phyloP scores from a whole-genome alignment of 2,329 filamentous ascomycete species.

The Epichloe gansuensis region DNA sequence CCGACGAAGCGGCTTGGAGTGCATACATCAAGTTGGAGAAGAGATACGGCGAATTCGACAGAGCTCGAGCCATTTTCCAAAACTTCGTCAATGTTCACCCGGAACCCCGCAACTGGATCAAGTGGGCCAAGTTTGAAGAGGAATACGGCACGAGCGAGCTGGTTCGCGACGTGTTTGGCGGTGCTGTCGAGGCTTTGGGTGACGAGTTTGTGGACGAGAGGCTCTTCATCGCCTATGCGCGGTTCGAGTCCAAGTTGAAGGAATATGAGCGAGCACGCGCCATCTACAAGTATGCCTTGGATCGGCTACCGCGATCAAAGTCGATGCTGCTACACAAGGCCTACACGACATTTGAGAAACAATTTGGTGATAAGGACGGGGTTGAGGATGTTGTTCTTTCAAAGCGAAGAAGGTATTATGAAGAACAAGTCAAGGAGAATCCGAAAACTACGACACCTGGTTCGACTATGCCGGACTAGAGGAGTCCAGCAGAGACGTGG shows the following conservation, averaged over 20 bases:
- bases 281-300: constrained; percentile 94
- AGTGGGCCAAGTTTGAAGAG: constrained; percentile 96
- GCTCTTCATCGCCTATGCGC: constrained; percentile 89
- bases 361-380: constrained; percentile 85
- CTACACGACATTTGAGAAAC: constrained; percentile 97
- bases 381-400: constrained; percentile 94
- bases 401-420: constrained; percentile 85
- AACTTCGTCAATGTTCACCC: constrained; percentile 87
- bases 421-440: constrained; percentile 87
- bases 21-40: constrained; percentile 97
- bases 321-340: constrained; percentile 79
- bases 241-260: constrained; percentile 87
- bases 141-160: constrained; percentile 86
- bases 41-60: constrained; percentile 81
- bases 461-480: constrained; percentile 90
- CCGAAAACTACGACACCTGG: constrained; percentile 97
- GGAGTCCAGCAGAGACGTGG: constrained; percentile 69
- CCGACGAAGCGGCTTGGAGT: constrained; percentile 88
- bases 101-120: constrained; percentile 94
- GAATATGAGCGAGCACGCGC: constrained; percentile 88
- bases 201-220: constrained; percentile 95
- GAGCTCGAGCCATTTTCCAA: constrained; percentile 81
- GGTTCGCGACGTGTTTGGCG: constrained; percentile 83
- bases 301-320: constrained; percentile 78
- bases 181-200: constrained; percentile 76